Percentiles rank a stretch among this genome's conserved stretches.
Conservation (phyloP, 1,139 yeast genomes). For the Chernovozyma sophiae-reginae region DNA sequence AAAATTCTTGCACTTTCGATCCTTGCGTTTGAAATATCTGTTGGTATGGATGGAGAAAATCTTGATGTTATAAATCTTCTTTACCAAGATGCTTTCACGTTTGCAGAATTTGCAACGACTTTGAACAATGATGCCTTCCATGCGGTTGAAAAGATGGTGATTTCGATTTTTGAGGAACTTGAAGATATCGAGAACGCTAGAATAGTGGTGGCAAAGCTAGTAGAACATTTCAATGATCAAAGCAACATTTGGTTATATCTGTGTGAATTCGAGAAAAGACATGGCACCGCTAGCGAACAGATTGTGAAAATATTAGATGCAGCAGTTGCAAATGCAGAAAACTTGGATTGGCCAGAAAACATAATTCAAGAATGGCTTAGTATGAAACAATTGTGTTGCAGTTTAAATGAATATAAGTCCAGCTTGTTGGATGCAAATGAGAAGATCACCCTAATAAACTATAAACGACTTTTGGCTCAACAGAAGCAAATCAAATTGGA, state of each 20-base stretch:
- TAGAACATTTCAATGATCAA: slow-evolving; percentile 25
- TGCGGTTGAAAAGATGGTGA: slow-evolving; percentile 37
- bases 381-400: slow-evolving; percentile 37
- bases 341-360: slow-evolving; percentile 50
- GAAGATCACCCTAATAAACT: slow-evolving; percentile 11
- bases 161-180: slow-evolving; percentile 24
- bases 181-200: slow-evolving; percentile 25
- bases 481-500: slow-evolving; percentile 1
- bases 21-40: slow-evolving; percentile 16
- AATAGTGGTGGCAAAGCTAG: slow-evolving; percentile 21
- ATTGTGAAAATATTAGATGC: slow-evolving; percentile 24
- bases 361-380: slow-evolving; percentile 44
- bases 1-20: slow-evolving; percentile 29
- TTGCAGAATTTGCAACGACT: slow-evolving; percentile 19
- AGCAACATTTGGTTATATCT: slow-evolving; percentile 49
- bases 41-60: slow-evolving; percentile 8
- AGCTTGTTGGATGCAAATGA: slow-evolving; percentile 20
- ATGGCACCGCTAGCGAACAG: slow-evolving; percentile 15
- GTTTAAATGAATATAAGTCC: slow-evolving; percentile 16
- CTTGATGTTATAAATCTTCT: slow-evolving; percentile 11
- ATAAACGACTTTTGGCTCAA: slow-evolving; percentile 3
- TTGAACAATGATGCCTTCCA: slow-evolving; percentile 33
- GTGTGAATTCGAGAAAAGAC: slow-evolving; percentile 32
- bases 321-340: slow-evolving; percentile 25
- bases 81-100: slow-evolving; percentile 10